phyloP scores from a whole-genome alignment of 2,329 filamentous ascomycete genomes.

The Cryphonectria carpinicola region DNA sequence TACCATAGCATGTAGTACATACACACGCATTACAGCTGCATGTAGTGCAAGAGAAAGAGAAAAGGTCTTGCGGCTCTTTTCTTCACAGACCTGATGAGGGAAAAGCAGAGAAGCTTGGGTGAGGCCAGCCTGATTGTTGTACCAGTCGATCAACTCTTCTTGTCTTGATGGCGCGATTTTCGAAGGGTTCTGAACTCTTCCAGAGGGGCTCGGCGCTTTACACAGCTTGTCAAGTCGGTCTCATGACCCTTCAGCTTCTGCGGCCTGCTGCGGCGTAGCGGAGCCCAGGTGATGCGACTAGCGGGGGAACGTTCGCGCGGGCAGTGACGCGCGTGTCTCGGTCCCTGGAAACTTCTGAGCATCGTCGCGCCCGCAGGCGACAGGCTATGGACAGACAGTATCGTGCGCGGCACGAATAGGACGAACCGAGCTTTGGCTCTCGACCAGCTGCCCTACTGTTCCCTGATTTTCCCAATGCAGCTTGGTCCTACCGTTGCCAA shows the following conservation, averaged over 20 bases:
- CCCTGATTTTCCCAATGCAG: neutral
- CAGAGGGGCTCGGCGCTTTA: constrained; percentile 13
- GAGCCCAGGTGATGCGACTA: constrained; percentile 19
- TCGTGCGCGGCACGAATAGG: neutral
- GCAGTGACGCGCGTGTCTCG: constrained; percentile 26
- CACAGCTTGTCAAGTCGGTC: neutral
- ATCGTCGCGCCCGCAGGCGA: constrained; percentile 1
- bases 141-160: neutral
- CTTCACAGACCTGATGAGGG: neutral
- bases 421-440: neutral
- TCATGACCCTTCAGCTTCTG: constrained; percentile 17
- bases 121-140: neutral
- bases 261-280: constrained; percentile 24
- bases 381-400: constrained; percentile 1
- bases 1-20: neutral
- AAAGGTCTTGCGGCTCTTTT: neutral
- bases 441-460: neutral
- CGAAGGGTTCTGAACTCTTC: constrained; percentile 2
- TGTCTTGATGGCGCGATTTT: constrained; percentile 5
- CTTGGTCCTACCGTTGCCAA: neutral
- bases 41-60: neutral
- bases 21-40: neutral
- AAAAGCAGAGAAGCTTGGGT: constrained; percentile 13
- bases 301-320: constrained; percentile 22
- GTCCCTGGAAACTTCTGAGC: constrained; percentile 6